Evolutionary conservation across 2,329 filamentous ascomycete species (phyloP), one percentile per base, ranked within the genome.

Genomic region (Chaetomium olivaceum): DNA sequence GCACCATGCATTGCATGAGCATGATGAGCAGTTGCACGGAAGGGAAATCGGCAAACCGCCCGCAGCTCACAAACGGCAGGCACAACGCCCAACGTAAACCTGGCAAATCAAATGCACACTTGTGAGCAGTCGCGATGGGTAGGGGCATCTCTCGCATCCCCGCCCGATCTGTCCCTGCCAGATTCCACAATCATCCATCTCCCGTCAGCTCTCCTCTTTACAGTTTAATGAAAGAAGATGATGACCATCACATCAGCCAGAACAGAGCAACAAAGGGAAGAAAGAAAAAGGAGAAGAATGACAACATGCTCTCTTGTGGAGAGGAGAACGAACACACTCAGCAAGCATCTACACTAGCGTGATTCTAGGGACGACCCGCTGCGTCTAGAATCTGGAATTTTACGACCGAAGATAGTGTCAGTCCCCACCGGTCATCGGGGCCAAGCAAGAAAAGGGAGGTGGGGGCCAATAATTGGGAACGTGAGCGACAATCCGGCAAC

Each of bases 121-220:
- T 39, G 36, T 39, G 36, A 19, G 36, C 36, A 39, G 36, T 16
- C 6, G 16, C 39, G 39, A 43, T 19, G 39, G 39, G 5, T n/a
- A n/a, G 39, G 33, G 33, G 33, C 21, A 9, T 1, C 9, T 54
- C 43, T 7, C 21, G 23, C 16, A 27, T 51, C 50, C 19, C 29
- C 27, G 31, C 29, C n/a, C 46, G 58, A 60, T 60, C 48, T 52
- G 46, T 39, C 29, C 29, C 58, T 54, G 58, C 29, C 58, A 61
- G n/a, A 54, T 61, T 61, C 48, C 23, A 55, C 31, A n/a, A 27
- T n/a, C 51, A 54, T 29, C 51, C 21, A 51, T 50, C 21, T 48
- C 46, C 46, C 21, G 8, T 25, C 50, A 25, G 16, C 51, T 27
- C 51, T 56, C 12, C 19, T 36, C 31, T 9, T 36, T n/a, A 31